Evolutionary conservation across 306 rosid species (phyloP).

Genomic region (Prunus campanulata): DNA sequence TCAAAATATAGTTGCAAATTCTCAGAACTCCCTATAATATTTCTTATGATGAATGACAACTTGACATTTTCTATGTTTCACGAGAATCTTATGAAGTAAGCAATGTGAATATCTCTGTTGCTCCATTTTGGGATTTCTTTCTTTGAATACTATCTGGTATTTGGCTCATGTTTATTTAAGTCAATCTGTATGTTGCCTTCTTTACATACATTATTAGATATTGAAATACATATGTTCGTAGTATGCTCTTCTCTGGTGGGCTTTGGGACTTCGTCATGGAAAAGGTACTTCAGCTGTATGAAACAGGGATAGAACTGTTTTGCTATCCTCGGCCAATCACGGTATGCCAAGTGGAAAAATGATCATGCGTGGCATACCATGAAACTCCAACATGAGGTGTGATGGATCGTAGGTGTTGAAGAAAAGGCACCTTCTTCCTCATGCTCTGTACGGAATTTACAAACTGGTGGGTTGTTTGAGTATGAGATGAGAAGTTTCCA

Average conservation of each 20-base stretch:
- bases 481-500: constrained; percentile 3
- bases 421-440: background rate
- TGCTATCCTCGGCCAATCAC: too few relatives aligned
- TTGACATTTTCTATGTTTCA: background rate
- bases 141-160: background rate
- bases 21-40: background rate
- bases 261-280: background rate
- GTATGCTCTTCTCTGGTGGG: background rate
- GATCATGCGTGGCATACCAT: too few relatives aligned
- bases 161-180: background rate
- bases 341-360: too few relatives aligned
- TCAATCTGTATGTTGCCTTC: background rate
- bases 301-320: too few relatives aligned
- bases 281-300: background rate
- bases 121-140: background rate
- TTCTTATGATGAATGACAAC: background rate
- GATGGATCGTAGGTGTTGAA: background rate
- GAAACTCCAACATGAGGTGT: background rate
- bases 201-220: background rate
- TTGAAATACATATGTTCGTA: background rate
- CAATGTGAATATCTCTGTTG: background rate
- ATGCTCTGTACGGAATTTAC: background rate
- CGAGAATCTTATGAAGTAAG: background rate
- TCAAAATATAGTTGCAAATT: background rate
- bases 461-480: background rate